A percentile compares a stretch with the other conserved stretches of the same genome.
These are phyloP conservation scores for Tricholoma sp. DNA, from an alignment of 768 basidiomycete genomes.

Conservation along the genomic window DNA sequence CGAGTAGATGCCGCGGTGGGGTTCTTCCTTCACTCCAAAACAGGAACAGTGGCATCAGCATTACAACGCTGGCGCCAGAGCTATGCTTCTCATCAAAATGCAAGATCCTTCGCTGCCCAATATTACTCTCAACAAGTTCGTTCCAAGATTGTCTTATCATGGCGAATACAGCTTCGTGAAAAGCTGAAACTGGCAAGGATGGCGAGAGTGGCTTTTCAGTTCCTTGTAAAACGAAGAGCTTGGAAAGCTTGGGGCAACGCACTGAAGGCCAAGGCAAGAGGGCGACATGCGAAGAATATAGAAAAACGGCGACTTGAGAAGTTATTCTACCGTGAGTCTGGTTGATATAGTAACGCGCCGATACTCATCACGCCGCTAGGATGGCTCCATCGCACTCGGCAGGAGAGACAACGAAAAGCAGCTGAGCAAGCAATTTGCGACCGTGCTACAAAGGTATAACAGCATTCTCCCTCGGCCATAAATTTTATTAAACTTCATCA, in stretches of 20 bases:
- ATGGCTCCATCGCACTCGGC: conserved; percentile 40
- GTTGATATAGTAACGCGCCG: neutral
- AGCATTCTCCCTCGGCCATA: neutral
- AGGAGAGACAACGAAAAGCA: conserved; percentile 33
- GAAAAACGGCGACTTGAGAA: conserved; percentile 29
- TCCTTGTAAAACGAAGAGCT: conserved; percentile 41
- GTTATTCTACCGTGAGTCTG: conserved; percentile 13
- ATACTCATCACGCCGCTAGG: conserved; percentile 24
- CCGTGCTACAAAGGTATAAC: conserved; percentile 34
- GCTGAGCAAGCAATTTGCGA: conserved; percentile 40
- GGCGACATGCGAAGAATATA: conserved; percentile 39
- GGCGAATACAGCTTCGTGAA: conserved; percentile 52
- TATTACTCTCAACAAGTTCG: conserved; percentile 39
- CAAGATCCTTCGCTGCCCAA: conserved; percentile 41
- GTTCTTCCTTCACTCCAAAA: conserved; percentile 42
- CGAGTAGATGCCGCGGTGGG: conserved; percentile 42
- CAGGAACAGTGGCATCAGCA: conserved; percentile 28
- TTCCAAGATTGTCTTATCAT: conserved; percentile 39
- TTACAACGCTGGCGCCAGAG: conserved; percentile 44
- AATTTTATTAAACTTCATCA: conserved; percentile 19
- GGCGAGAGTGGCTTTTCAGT: conserved; percentile 50
- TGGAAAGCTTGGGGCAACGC: conserved; percentile 47
- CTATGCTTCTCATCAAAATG: conserved; percentile 40
- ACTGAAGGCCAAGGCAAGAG: conserved; percentile 37
- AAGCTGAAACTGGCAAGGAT: conserved; percentile 46